Base-by-base conservation (phyloP, 2,329 filamentous ascomycete species). In the Lachnellula arida region DNA sequence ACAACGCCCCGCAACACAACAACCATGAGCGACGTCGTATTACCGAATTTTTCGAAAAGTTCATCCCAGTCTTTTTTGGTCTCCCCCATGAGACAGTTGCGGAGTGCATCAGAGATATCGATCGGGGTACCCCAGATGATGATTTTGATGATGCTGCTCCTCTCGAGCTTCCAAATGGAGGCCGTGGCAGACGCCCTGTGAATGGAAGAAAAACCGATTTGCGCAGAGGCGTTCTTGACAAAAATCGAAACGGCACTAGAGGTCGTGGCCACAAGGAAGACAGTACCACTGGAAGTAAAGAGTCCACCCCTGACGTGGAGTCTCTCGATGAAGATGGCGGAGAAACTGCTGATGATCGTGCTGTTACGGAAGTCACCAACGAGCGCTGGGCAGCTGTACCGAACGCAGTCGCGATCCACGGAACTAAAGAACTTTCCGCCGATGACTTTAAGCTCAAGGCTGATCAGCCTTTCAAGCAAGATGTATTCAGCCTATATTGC, bases 401-500 rank as follows among this genome's bases (percentile, higher is more conserved):
- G 32, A 77, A 78, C 44, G 78, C 81, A 1, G 79, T 79, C 15
- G 78, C 84, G 2, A 73, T 81, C 1, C 71, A 73, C 25, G 75
- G 75, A 67, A 81, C 73, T 74, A 86, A 75, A 74, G 81, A 66
- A 65, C 68, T 76, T 68, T 78, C 75, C 43, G 78, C 78, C 68
- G 80, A 76, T 40, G 84, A 81, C 63, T 82, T 79, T 68, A 85
- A 79, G 73, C 82, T 81, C 65, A 93, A 81, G 77, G 88, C 74
- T 58, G 91, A 96, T 59, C 88, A 91, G 51, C 86, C 89, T 56
- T 96, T 94, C 73, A 80, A 81, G 63, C 88, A 92, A 47, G 85
- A 85, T 11, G 86, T 84, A 73, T 96, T 91, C 76, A 93, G 93
- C 69, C 84, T 97, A 70, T 99, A 95, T 75, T 87, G 87, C 70